Evolutionary conservation across 1,284 basidiomycete species (phyloP), one percentile per base, ranked within the genome.

Genomic region (Ustilago crameri): DNA sequence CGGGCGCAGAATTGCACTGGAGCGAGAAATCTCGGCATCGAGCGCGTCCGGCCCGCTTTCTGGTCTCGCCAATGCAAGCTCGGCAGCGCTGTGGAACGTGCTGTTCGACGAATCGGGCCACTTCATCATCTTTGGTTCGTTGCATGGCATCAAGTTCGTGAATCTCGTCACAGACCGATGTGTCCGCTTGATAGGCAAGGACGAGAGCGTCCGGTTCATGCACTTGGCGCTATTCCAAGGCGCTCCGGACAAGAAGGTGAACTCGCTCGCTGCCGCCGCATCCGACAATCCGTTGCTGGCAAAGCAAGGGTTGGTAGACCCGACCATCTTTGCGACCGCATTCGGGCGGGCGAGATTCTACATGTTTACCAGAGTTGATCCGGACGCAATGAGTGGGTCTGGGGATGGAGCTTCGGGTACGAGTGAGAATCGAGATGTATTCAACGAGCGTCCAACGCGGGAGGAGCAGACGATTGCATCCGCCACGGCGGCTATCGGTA

Each of bases 71-170:
- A 73, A 75, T 26, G 74, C 76, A 15, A 57, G 62, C 9, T 78
- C 79, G 9, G 59, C 66, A 9, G 52, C 62, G 5, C 72, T 70
- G 9, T 72, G 74, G 32, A 83, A 93, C 79, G 93, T 90, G 0
- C 88, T 95, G 14, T 99, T 95, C 92, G 96, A 99, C 82, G 95
- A 98, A 85, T 95, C 91, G 71, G 94, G 95, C 3, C 90, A 93
- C 24, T 96, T 98, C 81, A 86, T 98, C 41, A 85, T 98, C 27
- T 99, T 97, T 82, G 92, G 93, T 5, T 94, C 94, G 1, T 85
- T 98, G 77, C 87, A 98, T 30, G 96, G 96, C 2, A 91, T 99
- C 81, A 98, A 98, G 87, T 94, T 98, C 30, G 90, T 98, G 40
- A 98, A 99, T 80, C 92, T 89, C 5, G 90, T 94, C 14, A 95